Evolutionary conservation across 2,329 filamentous ascomycete genomes (phyloP).

Genomic region (Colletotrichum sp.): DNA sequence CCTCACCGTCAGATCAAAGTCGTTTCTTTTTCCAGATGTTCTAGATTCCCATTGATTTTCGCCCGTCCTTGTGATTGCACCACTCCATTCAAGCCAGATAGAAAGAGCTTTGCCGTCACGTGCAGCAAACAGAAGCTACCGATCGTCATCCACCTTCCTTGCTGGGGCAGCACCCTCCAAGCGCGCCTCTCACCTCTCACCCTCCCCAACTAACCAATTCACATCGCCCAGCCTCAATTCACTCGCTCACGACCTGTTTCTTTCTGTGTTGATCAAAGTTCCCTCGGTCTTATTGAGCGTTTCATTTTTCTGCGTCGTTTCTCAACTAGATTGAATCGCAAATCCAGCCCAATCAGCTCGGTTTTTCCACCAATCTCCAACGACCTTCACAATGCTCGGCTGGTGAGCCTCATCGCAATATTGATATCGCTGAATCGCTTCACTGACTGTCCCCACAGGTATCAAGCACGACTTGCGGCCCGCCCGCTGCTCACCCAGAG

Average conservation of each 20-base stretch:
- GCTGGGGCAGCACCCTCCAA: neutral
- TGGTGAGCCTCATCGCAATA: neutral
- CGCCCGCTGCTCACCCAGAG: conserved; percentile 89
- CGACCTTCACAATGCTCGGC: conserved; percentile 16
- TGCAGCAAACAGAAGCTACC: neutral
- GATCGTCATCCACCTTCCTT: conserved; percentile 16
- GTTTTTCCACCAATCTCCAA: neutral
- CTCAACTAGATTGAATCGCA: neutral
- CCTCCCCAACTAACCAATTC: neutral
- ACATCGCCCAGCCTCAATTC: neutral
- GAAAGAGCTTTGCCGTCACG: neutral
- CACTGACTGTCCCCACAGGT: conserved; percentile 54
- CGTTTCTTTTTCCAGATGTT: neutral
- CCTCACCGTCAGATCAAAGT: neutral
- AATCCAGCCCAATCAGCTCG: neutral
- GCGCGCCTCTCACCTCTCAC: neutral
- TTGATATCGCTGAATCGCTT: neutral
- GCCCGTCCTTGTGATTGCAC: neutral
- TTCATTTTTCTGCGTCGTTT: neutral
- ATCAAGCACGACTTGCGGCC: conserved; percentile 80
- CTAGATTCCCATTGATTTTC: neutral
- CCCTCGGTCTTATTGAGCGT: neutral
- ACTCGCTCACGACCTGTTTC: neutral
- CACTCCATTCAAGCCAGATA: neutral
- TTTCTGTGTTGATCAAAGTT: neutral